A percentile compares a stretch with the other conserved stretches of the same genome.
Conservation (phyloP, 2,329 filamentous ascomycete species). For the Apiospora hydei region DNA sequence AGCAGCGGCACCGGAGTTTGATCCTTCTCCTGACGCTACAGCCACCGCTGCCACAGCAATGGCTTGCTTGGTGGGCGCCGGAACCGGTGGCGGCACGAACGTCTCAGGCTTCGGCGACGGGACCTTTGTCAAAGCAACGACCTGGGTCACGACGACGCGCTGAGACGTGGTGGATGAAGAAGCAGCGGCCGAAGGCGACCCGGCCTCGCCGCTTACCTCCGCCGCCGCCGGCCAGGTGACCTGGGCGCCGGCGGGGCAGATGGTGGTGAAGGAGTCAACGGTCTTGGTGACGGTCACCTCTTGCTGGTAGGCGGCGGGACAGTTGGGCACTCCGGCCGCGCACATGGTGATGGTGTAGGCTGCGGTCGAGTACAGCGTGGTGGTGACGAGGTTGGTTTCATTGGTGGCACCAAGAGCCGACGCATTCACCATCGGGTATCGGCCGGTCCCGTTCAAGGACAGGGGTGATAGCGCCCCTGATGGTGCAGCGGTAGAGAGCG, state of each 20-base stretch:
- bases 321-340: constrained; percentile 47
- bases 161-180: neutral
- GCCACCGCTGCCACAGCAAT: neutral
- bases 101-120: constrained; percentile 8
- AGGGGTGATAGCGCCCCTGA: neutral
- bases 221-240: neutral
- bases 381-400: constrained; percentile 27
- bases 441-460: neutral
- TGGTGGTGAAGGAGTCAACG: constrained; percentile 39
- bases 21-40: neutral
- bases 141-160: neutral
- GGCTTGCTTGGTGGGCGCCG: neutral
- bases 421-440: neutral
- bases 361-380: constrained; percentile 33
- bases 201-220: neutral
- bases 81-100: neutral
- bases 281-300: constrained; percentile 43
- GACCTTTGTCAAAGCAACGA: neutral
- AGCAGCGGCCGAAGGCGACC: neutral
- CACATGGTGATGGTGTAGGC: constrained; percentile 47
- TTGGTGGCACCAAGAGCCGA: neutral
- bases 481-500: constrained; percentile 1
- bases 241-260: constrained; percentile 34
- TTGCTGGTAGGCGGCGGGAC: constrained; percentile 46
- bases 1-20: neutral